Conservation (phyloP, 148 eudicot species). For the Fagopyrum homotropicum region DNA sequence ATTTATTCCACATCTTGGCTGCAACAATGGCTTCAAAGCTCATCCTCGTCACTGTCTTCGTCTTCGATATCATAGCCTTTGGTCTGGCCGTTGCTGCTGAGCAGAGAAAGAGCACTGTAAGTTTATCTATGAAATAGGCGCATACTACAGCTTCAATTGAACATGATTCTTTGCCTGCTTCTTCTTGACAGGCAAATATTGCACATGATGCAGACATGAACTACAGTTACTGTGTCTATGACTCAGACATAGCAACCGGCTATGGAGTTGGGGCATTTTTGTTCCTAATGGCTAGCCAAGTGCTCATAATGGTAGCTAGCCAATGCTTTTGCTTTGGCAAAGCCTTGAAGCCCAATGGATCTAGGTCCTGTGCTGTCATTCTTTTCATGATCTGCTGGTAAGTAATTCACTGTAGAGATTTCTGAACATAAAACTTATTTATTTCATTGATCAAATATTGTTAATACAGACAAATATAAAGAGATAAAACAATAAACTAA, state of each 20-base stretch:
- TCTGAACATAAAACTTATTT: neutral
- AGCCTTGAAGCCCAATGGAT: slow-evolving; percentile 69
- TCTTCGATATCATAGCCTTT: slow-evolving; percentile 60
- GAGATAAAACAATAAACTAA: too few species aligned
- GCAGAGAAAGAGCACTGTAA: slow-evolving; percentile 63
- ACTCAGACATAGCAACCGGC: slow-evolving; percentile 78
- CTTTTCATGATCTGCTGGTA: slow-evolving; percentile 90
- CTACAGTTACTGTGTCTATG: slow-evolving; percentile 58
- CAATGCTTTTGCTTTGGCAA: slow-evolving; percentile 83
- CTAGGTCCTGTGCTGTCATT: slow-evolving; percentile 74
- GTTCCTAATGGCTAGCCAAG: slow-evolving; percentile 65
- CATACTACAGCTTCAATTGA: neutral
- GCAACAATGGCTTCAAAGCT: slow-evolving; percentile 64
- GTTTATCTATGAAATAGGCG: neutral
- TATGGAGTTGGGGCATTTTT: slow-evolving; percentile 84
- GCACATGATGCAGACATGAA: slow-evolving; percentile 33
- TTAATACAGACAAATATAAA: too few species aligned
- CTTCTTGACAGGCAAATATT: slow-evolving; percentile 7
- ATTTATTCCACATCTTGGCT: slow-evolving; percentile 1
- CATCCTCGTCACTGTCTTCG: slow-evolving; percentile 30
- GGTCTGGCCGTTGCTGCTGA: slow-evolving; percentile 85
- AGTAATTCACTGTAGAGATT: neutral
- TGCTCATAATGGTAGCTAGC: slow-evolving; percentile 58
- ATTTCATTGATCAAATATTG: too few species aligned
- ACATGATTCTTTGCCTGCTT: neutral